Conservation (phyloP, 1,284 basidiomycete genomes). For the Schizophyllum commune region DNA sequence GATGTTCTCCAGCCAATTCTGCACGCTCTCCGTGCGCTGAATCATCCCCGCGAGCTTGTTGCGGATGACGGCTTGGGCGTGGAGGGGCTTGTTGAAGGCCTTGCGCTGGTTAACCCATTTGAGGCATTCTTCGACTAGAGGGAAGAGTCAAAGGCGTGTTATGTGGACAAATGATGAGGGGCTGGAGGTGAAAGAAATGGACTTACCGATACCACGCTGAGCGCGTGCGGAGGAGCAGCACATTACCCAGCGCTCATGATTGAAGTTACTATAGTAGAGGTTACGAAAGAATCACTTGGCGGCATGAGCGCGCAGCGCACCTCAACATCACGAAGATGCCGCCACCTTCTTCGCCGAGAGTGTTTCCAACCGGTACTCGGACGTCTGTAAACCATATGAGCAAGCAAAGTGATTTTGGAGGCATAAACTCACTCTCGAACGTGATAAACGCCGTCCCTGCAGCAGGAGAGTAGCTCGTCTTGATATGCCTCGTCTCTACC, state of each 20-base stretch:
- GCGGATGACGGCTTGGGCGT: constrained; percentile 74
- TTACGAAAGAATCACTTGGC: too few species aligned
- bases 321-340: constrained; percentile 3
- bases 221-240: constrained; percentile 24
- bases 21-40: constrained; percentile 63
- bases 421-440: too few species aligned
- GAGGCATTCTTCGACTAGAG: constrained; percentile 57
- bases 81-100: constrained; percentile 74
- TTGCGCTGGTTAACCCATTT: constrained; percentile 64
- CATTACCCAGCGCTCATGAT: constrained; percentile 55
- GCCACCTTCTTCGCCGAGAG: constrained; percentile 41
- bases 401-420: too few species aligned
- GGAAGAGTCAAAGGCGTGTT: constrained; percentile 30
- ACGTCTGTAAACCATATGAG: too few species aligned
- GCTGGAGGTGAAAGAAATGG: neutral
- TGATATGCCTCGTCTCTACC: constrained; percentile 74
- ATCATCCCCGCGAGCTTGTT: constrained; percentile 75
- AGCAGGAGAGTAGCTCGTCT: constrained; percentile 60
- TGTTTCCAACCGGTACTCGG: constrained; percentile 68
- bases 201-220: neutral
- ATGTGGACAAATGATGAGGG: neutral
- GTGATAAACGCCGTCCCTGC: constrained; percentile 74
- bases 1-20: constrained; percentile 74
- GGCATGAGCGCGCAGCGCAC: too few species aligned
- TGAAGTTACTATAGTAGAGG: constrained; percentile 32